Evolutionary conservation across 2,329 filamentous ascomycete species (phyloP), one percentile per base, ranked within the genome.

Genomic region (Colletotrichum liriopes): DNA sequence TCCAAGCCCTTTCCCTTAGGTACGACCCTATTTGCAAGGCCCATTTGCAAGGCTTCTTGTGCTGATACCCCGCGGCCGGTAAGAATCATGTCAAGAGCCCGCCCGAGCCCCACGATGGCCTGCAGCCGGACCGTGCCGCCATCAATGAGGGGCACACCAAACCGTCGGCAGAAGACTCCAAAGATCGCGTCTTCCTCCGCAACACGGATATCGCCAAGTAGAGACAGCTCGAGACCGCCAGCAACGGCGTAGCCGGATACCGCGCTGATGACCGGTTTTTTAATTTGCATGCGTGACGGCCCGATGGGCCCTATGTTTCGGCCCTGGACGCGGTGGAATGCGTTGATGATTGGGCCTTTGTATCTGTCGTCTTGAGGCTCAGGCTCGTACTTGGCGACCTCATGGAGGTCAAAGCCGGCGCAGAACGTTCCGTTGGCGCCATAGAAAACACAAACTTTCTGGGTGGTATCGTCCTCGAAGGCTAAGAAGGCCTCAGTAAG

Each of bases 11-110:
- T 82, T 0, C 87, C 88, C 71, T 85, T 86, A 0, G 83, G 81
- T 1, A 89, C 87, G 0, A 90, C 83, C 0, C 87, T 80, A 75
- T 86, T 89, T 11, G 84, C 88, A 9, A 90, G 79, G 0, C 87
- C 88, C 80, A 89, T 87, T 1, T 76, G 61, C 37, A 88, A 74
- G 0, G 88, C 88, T 74, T 90, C 87, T 23, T 82, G 75, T 0
- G 88, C 87, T 0, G 73, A 74, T 0, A 90, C 86, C 0, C 82
- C 75, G 0, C 87, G 79, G 0, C 89, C 88, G 0, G 88, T 90
- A 6, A 90, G 79, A 20, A 90, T 88, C 84, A 90, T 86, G 76
- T 90, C 88, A 66, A 90, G 73, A 0, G 88, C 88, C 3, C 86
- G 77, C 0, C 87, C 86, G 1, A 90, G 79, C 0, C 88, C 88